These are phyloP conservation scores for Zasmidium angulare DNA, from an alignment of 2,329 filamentous ascomycete species.

Conservation along the genomic window DNA sequence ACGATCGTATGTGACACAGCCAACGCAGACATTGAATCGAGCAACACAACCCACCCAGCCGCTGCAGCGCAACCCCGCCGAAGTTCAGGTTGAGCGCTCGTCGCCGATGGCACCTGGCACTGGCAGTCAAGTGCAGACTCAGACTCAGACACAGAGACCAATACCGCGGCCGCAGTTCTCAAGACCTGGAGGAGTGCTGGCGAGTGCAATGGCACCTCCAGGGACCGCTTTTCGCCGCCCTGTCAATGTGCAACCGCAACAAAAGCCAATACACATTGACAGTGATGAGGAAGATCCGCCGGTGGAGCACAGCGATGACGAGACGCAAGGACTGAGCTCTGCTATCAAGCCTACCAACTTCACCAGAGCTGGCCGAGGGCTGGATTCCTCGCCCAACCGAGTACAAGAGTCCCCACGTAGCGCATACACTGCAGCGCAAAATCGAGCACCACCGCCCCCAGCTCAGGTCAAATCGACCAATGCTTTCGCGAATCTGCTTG, in stretches of 20 bases:
- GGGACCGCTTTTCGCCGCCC: slow-evolving; percentile 67
- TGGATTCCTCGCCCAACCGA: slow-evolving; percentile 33
- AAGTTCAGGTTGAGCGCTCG: slow-evolving; percentile 82
- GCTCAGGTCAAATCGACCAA: slow-evolving; percentile 1
- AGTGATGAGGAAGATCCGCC: slow-evolving; percentile 50
- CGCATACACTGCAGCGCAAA: background rate
- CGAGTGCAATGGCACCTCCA: slow-evolving; percentile 69
- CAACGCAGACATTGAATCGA: slow-evolving; percentile 34
- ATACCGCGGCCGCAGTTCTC: slow-evolving; percentile 24
- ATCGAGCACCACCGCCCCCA: background rate
- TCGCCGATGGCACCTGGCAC: slow-evolving; percentile 58
- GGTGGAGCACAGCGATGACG: slow-evolving; percentile 31
- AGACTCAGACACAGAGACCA: slow-evolving; percentile 28
- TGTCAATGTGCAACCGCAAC: slow-evolving; percentile 23
- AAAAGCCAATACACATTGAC: slow-evolving; percentile 22
- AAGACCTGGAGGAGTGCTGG: slow-evolving; percentile 46
- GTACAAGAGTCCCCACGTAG: slow-evolving; percentile 31
- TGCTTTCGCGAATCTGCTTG: slow-evolving; percentile 27
- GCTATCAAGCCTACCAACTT: slow-evolving; percentile 64
- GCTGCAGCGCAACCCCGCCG: slow-evolving; percentile 43
- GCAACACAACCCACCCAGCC: slow-evolving; percentile 54
- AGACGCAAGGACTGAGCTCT: slow-evolving; percentile 44
- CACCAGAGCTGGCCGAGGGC: slow-evolving; percentile 40
- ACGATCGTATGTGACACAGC: slow-evolving; percentile 51
- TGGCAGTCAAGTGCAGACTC: slow-evolving; percentile 41